These are phyloP conservation scores for Nepenthes alata DNA, from an alignment of 179 eudicot species.

Conservation along the genomic window DNA sequence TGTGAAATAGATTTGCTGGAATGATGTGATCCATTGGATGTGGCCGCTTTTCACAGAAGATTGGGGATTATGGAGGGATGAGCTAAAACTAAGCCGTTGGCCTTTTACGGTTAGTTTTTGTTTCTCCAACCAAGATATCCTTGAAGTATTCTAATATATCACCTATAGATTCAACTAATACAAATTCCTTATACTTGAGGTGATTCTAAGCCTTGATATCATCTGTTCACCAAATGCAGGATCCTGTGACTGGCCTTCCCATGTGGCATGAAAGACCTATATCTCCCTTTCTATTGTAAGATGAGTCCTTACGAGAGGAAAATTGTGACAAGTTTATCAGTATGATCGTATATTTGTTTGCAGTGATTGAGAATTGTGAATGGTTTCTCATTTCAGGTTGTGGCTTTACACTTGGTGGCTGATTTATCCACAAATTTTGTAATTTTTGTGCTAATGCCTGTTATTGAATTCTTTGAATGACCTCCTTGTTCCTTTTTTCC, in stretches of 20 bases:
- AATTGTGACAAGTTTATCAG: too few relatives aligned
- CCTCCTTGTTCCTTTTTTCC: too few relatives aligned
- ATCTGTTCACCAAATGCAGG: slow-evolving; percentile 24
- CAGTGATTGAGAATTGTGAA: too few relatives aligned
- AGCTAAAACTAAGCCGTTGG: slow-evolving; percentile 64
- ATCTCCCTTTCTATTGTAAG: slow-evolving; percentile 72
- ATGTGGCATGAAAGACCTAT: slow-evolving; percentile 63
- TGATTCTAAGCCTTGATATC: not conserved
- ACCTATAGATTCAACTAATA: not conserved
- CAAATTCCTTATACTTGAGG: not conserved
- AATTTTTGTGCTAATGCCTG: too few relatives aligned
- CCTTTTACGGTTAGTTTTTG: slow-evolving; percentile 53
- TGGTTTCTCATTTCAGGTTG: too few relatives aligned
- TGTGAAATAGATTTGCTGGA: slow-evolving; percentile 53
- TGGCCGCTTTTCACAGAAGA: slow-evolving; percentile 97
- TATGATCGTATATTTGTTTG: too few relatives aligned
- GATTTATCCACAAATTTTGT: too few relatives aligned
- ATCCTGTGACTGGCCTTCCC: slow-evolving; percentile 87
- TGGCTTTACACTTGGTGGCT: too few relatives aligned
- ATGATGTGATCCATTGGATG: slow-evolving; percentile 88
- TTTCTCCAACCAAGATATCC: not conserved
- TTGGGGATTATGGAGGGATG: slow-evolving; percentile 83
- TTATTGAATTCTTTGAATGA: too few relatives aligned
- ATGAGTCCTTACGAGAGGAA: slow-evolving; percentile 2
- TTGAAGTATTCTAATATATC: not conserved